phyloP scores from a whole-genome alignment of 163 green algal genomes.

The Chlamydomonas reinhardtii region DNA sequence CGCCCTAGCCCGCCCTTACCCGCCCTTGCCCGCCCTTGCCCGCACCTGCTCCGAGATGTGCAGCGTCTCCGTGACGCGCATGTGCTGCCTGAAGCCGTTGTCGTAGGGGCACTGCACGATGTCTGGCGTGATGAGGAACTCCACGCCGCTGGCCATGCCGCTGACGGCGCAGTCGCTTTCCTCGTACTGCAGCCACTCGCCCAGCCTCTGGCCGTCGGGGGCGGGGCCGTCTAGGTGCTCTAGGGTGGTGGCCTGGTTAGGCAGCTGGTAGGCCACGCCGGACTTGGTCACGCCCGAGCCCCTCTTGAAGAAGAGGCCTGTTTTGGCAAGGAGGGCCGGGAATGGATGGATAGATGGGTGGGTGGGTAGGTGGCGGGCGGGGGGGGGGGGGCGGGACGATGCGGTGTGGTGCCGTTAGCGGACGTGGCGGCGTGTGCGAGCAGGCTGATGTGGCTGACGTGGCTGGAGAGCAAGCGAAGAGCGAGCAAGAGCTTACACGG shows the following conservation, averaged over 20 bases:
- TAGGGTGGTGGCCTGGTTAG: not conserved
- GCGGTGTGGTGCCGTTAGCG: too few relatives aligned
- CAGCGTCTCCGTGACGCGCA: not conserved
- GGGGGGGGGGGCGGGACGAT: not conserved
- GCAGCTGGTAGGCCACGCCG: not conserved
- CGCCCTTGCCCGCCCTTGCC: too few relatives aligned
- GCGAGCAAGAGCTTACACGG: too few relatives aligned
- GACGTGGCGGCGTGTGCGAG: too few relatives aligned
- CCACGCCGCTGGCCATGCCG: not conserved
- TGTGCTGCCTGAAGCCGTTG: constrained; percentile 13
- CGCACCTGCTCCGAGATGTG: not conserved
- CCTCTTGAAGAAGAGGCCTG: not conserved
- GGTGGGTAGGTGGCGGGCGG: too few relatives aligned
- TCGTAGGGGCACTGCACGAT: constrained; percentile 24
- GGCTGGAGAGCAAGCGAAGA: too few relatives aligned
- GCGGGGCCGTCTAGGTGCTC: not conserved
- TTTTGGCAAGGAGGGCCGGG: too few relatives aligned
- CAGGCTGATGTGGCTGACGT: too few relatives aligned
- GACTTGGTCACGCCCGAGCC: not conserved
- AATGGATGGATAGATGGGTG: not conserved
- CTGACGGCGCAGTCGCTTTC: not conserved
- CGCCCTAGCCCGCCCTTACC: too few relatives aligned
- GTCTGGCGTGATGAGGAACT: constrained; percentile 22
- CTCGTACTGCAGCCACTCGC: not conserved
- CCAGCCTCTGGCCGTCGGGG: not conserved